These are phyloP conservation scores for Plasmodium adleri DNA, from an alignment of 169 alveolate genomes.

Conservation along the genomic window DNA sequence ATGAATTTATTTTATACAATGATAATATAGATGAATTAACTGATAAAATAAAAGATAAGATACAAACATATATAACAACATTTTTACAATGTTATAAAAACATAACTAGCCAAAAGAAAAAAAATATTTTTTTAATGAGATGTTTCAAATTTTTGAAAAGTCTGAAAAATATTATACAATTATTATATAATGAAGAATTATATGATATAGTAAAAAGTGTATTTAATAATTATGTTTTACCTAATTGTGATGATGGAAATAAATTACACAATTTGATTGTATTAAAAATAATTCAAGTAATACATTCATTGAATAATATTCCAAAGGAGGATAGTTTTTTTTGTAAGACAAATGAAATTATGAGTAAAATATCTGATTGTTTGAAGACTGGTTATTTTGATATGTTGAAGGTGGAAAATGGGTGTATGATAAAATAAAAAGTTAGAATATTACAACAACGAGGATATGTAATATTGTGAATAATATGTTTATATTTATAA, in stretches of 20 bases:
- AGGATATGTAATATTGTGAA: too few relatives aligned
- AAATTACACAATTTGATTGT: slow-evolving; percentile 56
- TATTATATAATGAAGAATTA: slow-evolving; percentile 21
- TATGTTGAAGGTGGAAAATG: slow-evolving; percentile 24
- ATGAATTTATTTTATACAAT: slow-evolving; percentile 40
- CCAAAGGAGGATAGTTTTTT: slow-evolving; percentile 21
- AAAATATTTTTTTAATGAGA: slow-evolving; percentile 68
- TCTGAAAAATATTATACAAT: slow-evolving; percentile 15
- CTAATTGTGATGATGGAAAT: slow-evolving; percentile 45
- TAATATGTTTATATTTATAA: too few relatives aligned
- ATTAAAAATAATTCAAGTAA: slow-evolving; percentile 24
- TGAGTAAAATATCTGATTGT: slow-evolving; percentile 3
- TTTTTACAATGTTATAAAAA: slow-evolving; percentile 58
- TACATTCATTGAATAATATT: slow-evolving; percentile 26
- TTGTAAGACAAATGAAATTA: not conserved
- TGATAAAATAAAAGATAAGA: slow-evolving; percentile 21
- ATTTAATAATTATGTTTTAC: slow-evolving; percentile 33
- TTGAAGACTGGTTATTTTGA: slow-evolving; percentile 28
- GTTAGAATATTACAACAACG: too few relatives aligned
- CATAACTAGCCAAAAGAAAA: slow-evolving; percentile 37
- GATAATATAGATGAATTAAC: not conserved
- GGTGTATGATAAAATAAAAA: not conserved
- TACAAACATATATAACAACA: slow-evolving; percentile 14
- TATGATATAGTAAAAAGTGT: slow-evolving; percentile 43
- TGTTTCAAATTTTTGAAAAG: slow-evolving; percentile 63